These are phyloP conservation scores for Ustilago sp. DNA, from an alignment of 1,284 basidiomycete genomes.

Conservation along the genomic window DNA sequence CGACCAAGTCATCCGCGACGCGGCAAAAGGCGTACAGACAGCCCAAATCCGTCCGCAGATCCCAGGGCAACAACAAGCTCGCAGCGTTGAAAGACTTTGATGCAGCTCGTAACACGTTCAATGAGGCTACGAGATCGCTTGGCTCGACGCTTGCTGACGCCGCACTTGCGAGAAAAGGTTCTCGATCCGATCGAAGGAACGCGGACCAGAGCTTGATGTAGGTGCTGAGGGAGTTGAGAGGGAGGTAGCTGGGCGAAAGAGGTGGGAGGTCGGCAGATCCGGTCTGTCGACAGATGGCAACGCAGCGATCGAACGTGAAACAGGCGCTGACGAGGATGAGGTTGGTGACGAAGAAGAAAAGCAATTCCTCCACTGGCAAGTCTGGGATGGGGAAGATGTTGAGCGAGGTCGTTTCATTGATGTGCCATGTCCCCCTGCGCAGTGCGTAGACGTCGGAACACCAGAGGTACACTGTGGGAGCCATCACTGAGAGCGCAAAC, in stretches of 20 bases:
- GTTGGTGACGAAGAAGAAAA: constrained; percentile 67
- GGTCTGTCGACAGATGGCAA: constrained; percentile 49
- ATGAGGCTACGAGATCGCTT: constrained; percentile 33
- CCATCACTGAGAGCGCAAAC: constrained; percentile 31
- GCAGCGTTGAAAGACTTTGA: constrained; percentile 61
- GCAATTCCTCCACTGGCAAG: constrained; percentile 64
- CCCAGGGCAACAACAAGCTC: constrained; percentile 60
- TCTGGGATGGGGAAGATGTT: constrained; percentile 62
- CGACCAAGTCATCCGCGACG: constrained; percentile 59
- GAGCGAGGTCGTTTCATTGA: constrained; percentile 57
- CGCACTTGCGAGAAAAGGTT: constrained; percentile 2
- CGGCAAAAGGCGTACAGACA: constrained; percentile 63
- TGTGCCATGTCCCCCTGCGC: constrained; percentile 63
- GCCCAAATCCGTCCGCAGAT: constrained; percentile 59
- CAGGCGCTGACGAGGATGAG: constrained; percentile 61
- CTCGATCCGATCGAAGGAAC: constrained; percentile 38
- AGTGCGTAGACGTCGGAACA: constrained; percentile 59
- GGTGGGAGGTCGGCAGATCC: constrained; percentile 15
- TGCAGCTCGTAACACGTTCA: constrained; percentile 41
- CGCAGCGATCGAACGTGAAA: constrained; percentile 63
- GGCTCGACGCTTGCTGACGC: constrained; percentile 29
- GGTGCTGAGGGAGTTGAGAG: constrained; percentile 30
- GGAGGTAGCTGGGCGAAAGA: constrained; percentile 54
- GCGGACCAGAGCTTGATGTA: constrained; percentile 52
- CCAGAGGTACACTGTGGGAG: constrained; percentile 57